Conservation (phyloP, 2,329 filamentous ascomycete species). For the Verticillium klebahnii region DNA sequence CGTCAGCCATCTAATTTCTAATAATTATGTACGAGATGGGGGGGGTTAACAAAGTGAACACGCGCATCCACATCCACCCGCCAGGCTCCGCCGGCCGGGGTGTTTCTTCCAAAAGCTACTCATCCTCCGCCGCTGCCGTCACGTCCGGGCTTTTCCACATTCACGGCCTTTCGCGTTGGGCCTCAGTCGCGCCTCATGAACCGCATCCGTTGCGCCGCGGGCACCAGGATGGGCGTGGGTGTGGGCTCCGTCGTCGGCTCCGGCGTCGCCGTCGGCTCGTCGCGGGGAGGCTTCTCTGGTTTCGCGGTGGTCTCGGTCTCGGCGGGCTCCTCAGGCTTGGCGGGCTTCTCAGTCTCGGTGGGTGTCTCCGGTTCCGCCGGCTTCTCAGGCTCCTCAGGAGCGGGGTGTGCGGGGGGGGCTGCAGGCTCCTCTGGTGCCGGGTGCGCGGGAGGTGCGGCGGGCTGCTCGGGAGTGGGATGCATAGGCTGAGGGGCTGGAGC, state of each 20-base stretch:
- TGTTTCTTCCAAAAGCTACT: not conserved
- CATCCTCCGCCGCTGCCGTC: not conserved
- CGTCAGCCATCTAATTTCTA: not conserved
- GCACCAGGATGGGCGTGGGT: not conserved
- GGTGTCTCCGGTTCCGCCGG: not conserved
- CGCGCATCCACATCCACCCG: not conserved
- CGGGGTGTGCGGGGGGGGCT: not conserved
- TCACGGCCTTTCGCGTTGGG: not conserved
- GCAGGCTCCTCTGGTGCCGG: constrained; percentile 1
- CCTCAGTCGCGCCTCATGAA: constrained; percentile 1
- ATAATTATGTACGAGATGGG: not conserved
- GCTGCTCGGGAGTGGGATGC: not conserved
- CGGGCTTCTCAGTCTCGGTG: not conserved
- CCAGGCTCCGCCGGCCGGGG: not conserved
- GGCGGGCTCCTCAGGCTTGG: not conserved
- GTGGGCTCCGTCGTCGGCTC: not conserved
- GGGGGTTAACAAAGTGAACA: not conserved
- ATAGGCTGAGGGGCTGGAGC: not conserved
- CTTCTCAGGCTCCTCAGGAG: not conserved
- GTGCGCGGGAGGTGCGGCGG: not conserved
- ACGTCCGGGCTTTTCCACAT: not conserved
- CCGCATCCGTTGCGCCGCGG: not conserved
- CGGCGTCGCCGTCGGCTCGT: not conserved
- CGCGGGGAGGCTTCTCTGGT: not conserved
- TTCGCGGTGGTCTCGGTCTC: not conserved